Conservation (phyloP, 148 eudicot species). For the Selenicereus undatus region DNA sequence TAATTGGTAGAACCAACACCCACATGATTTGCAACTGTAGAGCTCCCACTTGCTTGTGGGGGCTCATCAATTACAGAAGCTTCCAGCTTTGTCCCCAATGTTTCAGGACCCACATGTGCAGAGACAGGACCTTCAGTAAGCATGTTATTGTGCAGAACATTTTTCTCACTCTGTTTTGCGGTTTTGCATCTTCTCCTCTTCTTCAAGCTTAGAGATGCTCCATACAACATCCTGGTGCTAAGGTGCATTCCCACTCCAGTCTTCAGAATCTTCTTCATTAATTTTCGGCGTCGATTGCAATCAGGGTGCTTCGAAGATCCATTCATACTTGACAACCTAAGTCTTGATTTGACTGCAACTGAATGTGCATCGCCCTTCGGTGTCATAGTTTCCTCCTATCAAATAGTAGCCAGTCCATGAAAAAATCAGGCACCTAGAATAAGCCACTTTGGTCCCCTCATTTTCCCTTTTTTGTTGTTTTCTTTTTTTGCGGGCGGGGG, state of each 20-base stretch:
- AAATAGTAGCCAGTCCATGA: constrained; percentile 4
- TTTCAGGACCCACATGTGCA: constrained; percentile 21
- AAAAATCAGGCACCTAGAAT: constrained; percentile 1
- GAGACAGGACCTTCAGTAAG: constrained; percentile 19
- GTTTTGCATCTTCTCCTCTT: constrained; percentile 51
- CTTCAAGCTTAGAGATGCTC: constrained; percentile 34
- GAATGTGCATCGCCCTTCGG: not conserved
- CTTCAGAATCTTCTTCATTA: constrained; percentile 35
- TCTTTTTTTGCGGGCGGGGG: not conserved
- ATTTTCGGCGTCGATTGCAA: constrained; percentile 17
- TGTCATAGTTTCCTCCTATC: constrained; percentile 11
- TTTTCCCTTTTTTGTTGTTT: not conserved
- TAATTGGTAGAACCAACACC: constrained; percentile 22
- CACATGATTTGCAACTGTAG: constrained; percentile 16
- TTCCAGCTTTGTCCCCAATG: constrained; percentile 32
- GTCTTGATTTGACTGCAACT: constrained; percentile 15
- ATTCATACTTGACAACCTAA: not conserved
- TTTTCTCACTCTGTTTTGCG: constrained; percentile 24
- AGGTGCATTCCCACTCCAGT: constrained; percentile 35
- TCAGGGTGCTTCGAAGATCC: constrained; percentile 18
- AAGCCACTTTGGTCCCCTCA: not conserved
- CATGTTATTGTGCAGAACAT: constrained; percentile 19
- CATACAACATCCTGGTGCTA: constrained; percentile 52
- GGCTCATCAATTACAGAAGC: constrained; percentile 28
- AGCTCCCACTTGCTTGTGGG: constrained; percentile 10